Percentiles rank a stretch among this genome's conserved stretches.
Evolutionary conservation across 208 protist species (phyloP).

Genomic region (Sergeia podlipaevii): DNA sequence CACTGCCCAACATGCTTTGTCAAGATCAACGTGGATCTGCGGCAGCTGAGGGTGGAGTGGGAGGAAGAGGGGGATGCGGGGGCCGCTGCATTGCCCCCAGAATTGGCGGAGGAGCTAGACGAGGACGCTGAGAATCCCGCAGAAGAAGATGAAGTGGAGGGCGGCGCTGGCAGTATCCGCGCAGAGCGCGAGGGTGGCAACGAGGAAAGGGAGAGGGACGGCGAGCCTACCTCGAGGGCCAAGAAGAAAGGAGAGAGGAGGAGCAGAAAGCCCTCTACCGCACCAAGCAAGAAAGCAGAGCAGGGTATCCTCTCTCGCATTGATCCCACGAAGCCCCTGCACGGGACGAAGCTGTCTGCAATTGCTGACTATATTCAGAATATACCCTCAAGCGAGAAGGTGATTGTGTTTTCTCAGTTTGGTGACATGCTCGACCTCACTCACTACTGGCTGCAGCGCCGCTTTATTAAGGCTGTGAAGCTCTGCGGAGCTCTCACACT

Average conservation of each 20-base stretch:
- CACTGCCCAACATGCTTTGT: conserved; percentile 87
- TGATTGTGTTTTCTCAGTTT: conserved; percentile 96
- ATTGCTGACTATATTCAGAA: conserved; percentile 79
- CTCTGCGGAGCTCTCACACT: conserved; percentile 90
- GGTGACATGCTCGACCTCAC: conserved; percentile 96
- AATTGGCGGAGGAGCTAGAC: conserved; percentile 45
- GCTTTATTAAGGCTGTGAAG: conserved; percentile 78
- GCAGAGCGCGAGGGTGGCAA: conserved; percentile 6
- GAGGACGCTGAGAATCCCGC: conserved; percentile 13
- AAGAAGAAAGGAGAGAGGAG: conserved; percentile 2
- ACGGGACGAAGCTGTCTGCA: conserved; percentile 89
- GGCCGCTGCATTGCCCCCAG: conserved; percentile 60
- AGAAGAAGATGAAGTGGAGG: conserved; percentile 6
- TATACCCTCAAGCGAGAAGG: conserved; percentile 81
- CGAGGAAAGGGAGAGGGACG: conserved; percentile 6
- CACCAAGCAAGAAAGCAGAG: conserved; percentile 35
- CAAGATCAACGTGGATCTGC: conserved; percentile 80
- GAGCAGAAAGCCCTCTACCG: background rate
- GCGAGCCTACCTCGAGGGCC: background rate
- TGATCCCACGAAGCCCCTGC: conserved; percentile 70
- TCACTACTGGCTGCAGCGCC: conserved; percentile 79
- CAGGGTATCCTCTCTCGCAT: conserved; percentile 65
- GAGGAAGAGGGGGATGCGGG: conserved; percentile 64
- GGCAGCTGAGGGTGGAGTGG: conserved; percentile 49
- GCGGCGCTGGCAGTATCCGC: background rate